A percentile compares a stretch with the other conserved stretches of the same genome.
Conservation (phyloP, 371 early-diverging fungal genomes). For the Mortierella sp. region DNA sequence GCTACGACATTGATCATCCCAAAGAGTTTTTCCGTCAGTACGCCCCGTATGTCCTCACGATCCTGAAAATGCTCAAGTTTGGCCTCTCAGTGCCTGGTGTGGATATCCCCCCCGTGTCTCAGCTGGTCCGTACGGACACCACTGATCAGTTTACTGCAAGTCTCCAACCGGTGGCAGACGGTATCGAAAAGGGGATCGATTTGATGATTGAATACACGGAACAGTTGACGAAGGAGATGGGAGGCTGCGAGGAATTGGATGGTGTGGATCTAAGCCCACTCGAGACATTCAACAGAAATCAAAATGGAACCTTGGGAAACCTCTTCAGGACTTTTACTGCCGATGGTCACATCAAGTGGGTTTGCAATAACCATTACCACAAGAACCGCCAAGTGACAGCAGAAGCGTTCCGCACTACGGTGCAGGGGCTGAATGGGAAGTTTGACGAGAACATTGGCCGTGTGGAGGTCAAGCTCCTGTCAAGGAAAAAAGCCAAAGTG, state of each 20-base stretch:
- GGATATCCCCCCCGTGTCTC: not conserved
- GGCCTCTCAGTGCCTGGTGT: not conserved
- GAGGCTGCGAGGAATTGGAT: conserved; percentile 1
- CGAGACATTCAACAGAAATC: conserved; percentile 8
- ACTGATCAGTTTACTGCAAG: too few species aligned
- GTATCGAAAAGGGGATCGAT: conserved; percentile 5
- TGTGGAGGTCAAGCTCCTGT: conserved; percentile 10
- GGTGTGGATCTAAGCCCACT: conserved; percentile 11
- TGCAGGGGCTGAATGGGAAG: not conserved
- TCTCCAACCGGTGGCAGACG: not conserved
- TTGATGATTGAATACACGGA: conserved; percentile 6
- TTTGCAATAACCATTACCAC: conserved; percentile 29
- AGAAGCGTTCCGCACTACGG: not conserved
- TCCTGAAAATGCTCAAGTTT: conserved; percentile 9
- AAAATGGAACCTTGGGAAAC: conserved; percentile 14
- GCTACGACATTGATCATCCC: not conserved
- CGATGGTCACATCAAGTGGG: conserved; percentile 30
- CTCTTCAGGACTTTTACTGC: conserved; percentile 19
- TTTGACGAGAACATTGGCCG: conserved; percentile 18
- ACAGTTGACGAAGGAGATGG: not conserved
- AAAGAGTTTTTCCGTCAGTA: conserved; percentile 5
- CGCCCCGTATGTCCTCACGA: not conserved
- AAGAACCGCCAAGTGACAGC: conserved; percentile 1
- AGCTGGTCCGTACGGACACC: not conserved
- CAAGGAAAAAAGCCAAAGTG: conserved; percentile 6